Evolutionary conservation across 106 monocot genomes (phyloP).

Genomic region (Acorus calamus): DNA sequence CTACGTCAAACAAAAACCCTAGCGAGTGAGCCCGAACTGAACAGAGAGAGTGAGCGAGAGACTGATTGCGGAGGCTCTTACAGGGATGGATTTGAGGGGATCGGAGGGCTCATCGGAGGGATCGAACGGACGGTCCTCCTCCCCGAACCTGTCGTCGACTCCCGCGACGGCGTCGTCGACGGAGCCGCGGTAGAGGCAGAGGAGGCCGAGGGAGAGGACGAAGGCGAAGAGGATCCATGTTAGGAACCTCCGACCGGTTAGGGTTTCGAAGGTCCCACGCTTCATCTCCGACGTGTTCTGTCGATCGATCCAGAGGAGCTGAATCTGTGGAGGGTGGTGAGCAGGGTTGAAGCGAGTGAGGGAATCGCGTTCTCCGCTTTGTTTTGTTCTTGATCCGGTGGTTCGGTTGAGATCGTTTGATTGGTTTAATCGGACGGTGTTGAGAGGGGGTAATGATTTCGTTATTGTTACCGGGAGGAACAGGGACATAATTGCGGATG

Average conservation of each 20-base stretch:
- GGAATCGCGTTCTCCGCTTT: too few relatives aligned
- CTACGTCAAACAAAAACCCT: conserved; percentile 15
- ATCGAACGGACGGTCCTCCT: too few relatives aligned
- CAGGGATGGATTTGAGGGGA: conserved; percentile 49
- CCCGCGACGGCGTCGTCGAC: conserved; percentile 1
- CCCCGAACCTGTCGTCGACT: background rate
- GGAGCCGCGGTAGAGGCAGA: conserved; percentile 7
- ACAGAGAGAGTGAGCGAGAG: background rate
- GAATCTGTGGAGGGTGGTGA: too few relatives aligned
- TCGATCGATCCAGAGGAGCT: too few relatives aligned
- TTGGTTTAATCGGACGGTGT: too few relatives aligned
- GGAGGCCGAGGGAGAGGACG: conserved; percentile 39
- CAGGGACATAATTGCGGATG: too few relatives aligned
- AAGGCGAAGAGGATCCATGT: conserved; percentile 36
- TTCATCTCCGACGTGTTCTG: too few relatives aligned
- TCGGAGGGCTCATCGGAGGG: background rate
- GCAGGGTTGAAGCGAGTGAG: too few relatives aligned
- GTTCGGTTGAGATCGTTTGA: too few relatives aligned
- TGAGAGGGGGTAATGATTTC: too few relatives aligned
- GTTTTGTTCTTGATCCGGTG: too few relatives aligned
- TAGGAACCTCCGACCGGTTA: conserved; percentile 37
- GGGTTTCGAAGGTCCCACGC: background rate
- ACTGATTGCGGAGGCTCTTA: background rate
- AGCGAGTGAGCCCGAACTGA: background rate
- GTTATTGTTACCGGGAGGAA: too few relatives aligned